Evolutionary conservation across 495 filamentous ascomycete species (phyloP).

Genomic region (Acidomyces sp.): DNA sequence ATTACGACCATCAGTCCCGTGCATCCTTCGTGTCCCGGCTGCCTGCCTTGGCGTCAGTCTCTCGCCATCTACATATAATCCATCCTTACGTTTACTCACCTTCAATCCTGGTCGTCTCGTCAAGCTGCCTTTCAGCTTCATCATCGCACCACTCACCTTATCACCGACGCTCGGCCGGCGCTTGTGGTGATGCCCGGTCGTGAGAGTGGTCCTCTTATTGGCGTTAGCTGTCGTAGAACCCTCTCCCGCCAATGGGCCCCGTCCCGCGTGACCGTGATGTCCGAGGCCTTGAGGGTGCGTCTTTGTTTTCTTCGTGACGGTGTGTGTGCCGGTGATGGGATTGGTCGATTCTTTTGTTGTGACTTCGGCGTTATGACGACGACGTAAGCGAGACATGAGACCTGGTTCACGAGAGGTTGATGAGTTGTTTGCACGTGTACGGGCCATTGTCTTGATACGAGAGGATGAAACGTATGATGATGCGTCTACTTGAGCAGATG

Average conservation of each 20-base stretch:
- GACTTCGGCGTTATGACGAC: constrained; percentile 6
- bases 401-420: constrained; percentile 18
- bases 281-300: constrained; percentile 16
- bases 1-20: constrained; percentile 57
- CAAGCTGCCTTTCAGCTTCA: constrained; percentile 51
- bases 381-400: constrained; percentile 24
- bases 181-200: constrained; percentile 38
- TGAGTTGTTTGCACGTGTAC: constrained; percentile 13
- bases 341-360: constrained; percentile 18
- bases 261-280: constrained; percentile 13
- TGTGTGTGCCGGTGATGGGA: constrained; percentile 27
- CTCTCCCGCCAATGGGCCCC: constrained; percentile 8
- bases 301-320: constrained; percentile 29
- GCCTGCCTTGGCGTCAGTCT: constrained; percentile 36
- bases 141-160: constrained; percentile 55
- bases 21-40: constrained; percentile 58
- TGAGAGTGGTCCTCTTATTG: constrained; percentile 15
- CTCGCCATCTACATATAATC: neutral
- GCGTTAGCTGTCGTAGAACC: neutral
- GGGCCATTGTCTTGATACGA: constrained; percentile 3
- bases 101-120: constrained; percentile 50
- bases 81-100: constrained; percentile 28
- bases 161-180: constrained; percentile 48
- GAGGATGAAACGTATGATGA: too few relatives aligned
- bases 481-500: too few relatives aligned